Conservation (phyloP, 306 rosid genomes). For the Alnus rubra region DNA sequence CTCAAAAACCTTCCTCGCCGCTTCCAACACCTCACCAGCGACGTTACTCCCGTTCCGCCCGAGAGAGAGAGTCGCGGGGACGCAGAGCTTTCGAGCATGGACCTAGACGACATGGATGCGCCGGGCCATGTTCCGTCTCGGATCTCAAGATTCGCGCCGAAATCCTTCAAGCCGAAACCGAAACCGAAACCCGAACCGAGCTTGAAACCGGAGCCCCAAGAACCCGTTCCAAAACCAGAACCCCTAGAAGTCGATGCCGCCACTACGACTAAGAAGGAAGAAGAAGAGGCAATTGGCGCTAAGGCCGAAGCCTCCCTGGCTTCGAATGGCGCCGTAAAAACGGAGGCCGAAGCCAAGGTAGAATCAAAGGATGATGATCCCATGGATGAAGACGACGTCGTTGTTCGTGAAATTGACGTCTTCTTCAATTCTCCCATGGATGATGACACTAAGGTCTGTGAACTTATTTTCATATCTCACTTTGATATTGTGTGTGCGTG, state of each 20-base stretch:
- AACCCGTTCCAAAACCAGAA: constrained; percentile 36
- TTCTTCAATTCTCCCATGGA: constrained; percentile 58
- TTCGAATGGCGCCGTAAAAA: constrained; percentile 41
- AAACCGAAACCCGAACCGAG: constrained; percentile 43
- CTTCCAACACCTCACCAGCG: background rate
- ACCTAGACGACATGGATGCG: constrained; percentile 68
- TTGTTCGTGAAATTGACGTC: constrained; percentile 87
- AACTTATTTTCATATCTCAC: background rate
- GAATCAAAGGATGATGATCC: constrained; percentile 44
- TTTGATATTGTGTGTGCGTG: background rate
- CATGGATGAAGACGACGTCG: constrained; percentile 63
- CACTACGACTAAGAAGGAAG: constrained; percentile 33
- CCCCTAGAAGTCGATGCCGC: constrained; percentile 29
- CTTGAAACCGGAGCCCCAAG: constrained; percentile 30
- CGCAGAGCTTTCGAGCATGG: constrained; percentile 47
- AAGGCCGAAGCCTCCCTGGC: constrained; percentile 29
- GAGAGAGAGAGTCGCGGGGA: background rate
- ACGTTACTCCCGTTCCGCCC: constrained; percentile 12
- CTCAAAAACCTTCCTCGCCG: background rate
- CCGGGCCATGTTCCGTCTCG: constrained; percentile 52
- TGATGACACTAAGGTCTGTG: constrained; percentile 51
- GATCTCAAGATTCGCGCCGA: constrained; percentile 61
- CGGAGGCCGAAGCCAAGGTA: constrained; percentile 39
- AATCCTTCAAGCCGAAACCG: constrained; percentile 56
- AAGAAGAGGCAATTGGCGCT: constrained; percentile 15